Base-by-base conservation (phyloP, 768 basidiomycete genomes). In the Lactarius tabidus region DNA sequence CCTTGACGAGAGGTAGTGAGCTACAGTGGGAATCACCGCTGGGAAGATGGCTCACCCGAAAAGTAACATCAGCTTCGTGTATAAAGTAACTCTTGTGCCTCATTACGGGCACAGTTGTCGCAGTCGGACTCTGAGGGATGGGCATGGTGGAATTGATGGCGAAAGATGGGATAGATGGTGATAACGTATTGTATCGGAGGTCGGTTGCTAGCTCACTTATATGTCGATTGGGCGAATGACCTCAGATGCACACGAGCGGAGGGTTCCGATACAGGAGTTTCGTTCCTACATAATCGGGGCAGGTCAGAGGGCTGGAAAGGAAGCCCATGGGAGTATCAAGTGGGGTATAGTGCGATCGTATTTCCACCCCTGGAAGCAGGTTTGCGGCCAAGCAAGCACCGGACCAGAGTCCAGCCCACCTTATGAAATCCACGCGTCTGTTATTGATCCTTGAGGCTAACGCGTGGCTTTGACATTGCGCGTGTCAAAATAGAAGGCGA, bases 1-100 rank as follows among this genome's bases (percentile, higher is more conserved):
- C 59, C 69, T 70, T 28, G 15, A 26, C 20, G 36, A 87, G 33
- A 33, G 33, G 36, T 31, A n/a, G 51, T 70, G 41, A 60, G 31
- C 53, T 29, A 15, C 23, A 41, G 56, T 35, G n/a, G 51, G 8
- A 17, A 57, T 10, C 2, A 29, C 12, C 3, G 9, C 33, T 18
- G 4, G 28, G n/a, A 23, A 53, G 9, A 36, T 17, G 3, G 57
- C 23, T 51, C 58, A 66, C 65, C 23, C 28, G 26, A 20, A 66
- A 62, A 0, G 60, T 62, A 0, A 62, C 26, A 23, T 66, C 65
- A 0, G 39, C 65, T 36, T 66, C 65, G 18, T 66, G 65, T 1
- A 66, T 58, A 0, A 62, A 66, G n/a, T 66, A 66, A 33, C 57
- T 28, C n/a, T 20, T 57, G 18, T 66, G 65, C 5, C 61, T 48